A percentile compares a stretch with the other conserved stretches of the same genome.
These are phyloP conservation scores for Chrysosporium keratinophilum DNA, from an alignment of 2,329 filamentous ascomycete species.

Conservation along the genomic window DNA sequence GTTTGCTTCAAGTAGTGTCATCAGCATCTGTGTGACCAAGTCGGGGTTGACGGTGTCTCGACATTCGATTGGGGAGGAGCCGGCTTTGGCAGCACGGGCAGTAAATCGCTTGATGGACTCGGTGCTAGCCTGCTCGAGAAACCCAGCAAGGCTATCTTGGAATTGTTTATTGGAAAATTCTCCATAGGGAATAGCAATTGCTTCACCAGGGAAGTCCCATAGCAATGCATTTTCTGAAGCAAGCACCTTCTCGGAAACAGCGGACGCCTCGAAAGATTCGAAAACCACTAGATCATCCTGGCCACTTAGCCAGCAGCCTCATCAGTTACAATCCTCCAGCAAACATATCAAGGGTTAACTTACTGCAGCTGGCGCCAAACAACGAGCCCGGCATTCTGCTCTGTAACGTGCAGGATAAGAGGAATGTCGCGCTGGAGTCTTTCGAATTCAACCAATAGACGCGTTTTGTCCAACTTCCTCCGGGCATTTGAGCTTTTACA, in stretches of 20 bases:
- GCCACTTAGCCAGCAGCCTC: slow-evolving; percentile 12
- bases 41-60: slow-evolving; percentile 50
- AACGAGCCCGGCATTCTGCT: slow-evolving; percentile 43
- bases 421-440: slow-evolving; percentile 23
- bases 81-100: slow-evolving; percentile 45
- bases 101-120: slow-evolving; percentile 47
- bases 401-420: slow-evolving; percentile 37
- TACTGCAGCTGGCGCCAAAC: slow-evolving; percentile 30
- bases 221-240: slow-evolving; percentile 42
- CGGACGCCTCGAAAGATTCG: slow-evolving; percentile 53
- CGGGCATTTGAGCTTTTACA: slow-evolving; percentile 16
- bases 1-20: slow-evolving; percentile 49
- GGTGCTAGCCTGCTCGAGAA: slow-evolving; percentile 47
- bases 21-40: slow-evolving; percentile 50
- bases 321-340: not conserved
- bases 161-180: slow-evolving; percentile 38
- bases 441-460: slow-evolving; percentile 23
- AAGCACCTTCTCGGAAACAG: slow-evolving; percentile 44
- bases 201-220: slow-evolving; percentile 51
- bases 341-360: slow-evolving; percentile 14
- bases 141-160: slow-evolving; percentile 39
- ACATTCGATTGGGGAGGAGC: slow-evolving; percentile 40
- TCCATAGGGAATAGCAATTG: slow-evolving; percentile 38
- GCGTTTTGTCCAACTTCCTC: slow-evolving; percentile 16
- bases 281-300: slow-evolving; percentile 35